phyloP scores from a whole-genome alignment of 352 stramenopile species.

The Elongisporangium prolatum region DNA sequence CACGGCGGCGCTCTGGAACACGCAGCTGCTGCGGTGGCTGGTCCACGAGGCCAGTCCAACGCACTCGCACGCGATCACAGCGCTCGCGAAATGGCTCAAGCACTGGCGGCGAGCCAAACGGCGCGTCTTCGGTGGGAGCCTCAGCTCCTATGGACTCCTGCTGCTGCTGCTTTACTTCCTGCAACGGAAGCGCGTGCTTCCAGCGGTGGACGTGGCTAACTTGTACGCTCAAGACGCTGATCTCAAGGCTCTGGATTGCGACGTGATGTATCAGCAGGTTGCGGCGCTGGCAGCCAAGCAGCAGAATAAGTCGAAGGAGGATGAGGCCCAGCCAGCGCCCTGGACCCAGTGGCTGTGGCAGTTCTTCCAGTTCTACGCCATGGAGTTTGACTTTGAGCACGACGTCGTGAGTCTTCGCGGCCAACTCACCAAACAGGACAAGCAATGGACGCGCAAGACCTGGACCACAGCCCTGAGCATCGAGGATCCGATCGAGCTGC shows the following conservation, averaged over 20 bases:
- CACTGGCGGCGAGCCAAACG: conserved; percentile 34
- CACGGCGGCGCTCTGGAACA: conserved; percentile 76
- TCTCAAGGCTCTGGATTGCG: conserved; percentile 16
- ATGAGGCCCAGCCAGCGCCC: not conserved
- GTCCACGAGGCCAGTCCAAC: conserved; percentile 10
- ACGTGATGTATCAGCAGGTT: conserved; percentile 17
- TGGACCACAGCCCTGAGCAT: conserved; percentile 46
- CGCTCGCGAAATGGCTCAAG: conserved; percentile 41
- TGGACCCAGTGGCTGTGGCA: conserved; percentile 15
- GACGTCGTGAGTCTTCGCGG: conserved; percentile 56
- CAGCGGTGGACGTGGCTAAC: conserved; percentile 24
- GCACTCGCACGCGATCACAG: not conserved
- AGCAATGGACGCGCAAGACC: conserved; percentile 38
- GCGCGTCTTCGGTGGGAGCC: conserved; percentile 20
- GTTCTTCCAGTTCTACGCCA: conserved; percentile 77
- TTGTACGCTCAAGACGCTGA: not conserved
- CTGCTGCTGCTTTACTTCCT: conserved; percentile 70
- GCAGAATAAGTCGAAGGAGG: conserved; percentile 12
- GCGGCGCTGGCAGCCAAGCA: conserved; percentile 3
- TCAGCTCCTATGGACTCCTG: conserved; percentile 72
- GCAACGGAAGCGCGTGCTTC: conserved; percentile 38
- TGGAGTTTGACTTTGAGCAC: conserved; percentile 65
- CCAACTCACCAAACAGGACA: conserved; percentile 31
- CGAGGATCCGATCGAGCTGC: conserved; percentile 75
- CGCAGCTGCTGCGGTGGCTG: conserved; percentile 39